Percentiles rank a stretch among this genome's conserved stretches.
Conservation (phyloP, 148 eudicot species). For the Fagopyrum esculentum region DNA sequence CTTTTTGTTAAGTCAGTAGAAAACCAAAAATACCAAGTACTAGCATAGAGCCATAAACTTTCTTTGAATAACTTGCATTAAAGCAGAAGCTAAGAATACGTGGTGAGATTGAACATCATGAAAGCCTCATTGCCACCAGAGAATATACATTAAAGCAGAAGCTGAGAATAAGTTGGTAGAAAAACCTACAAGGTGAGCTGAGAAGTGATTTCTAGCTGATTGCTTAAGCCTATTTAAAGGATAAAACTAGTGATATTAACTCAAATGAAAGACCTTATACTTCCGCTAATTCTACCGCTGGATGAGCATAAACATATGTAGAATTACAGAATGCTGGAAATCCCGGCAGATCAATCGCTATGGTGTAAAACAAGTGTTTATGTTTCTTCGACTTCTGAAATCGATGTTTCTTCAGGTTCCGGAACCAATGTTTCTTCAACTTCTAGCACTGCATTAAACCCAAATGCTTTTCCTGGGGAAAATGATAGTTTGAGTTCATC, state of each 20-base stretch:
- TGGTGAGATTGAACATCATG: not conserved
- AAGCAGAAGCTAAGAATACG: too few relatives aligned
- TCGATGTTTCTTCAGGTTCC: too few relatives aligned
- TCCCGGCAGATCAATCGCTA: not conserved
- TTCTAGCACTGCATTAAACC: slow-evolving; percentile 65
- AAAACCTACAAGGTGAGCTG: not conserved
- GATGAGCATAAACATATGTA: not conserved
- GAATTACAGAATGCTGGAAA: not conserved
- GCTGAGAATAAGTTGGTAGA: not conserved
- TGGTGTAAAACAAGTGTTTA: not conserved
- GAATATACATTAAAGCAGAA: not conserved
- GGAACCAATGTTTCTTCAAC: slow-evolving; percentile 20
- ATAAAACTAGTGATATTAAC: not conserved
- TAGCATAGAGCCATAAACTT: too few relatives aligned
- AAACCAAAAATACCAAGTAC: too few relatives aligned
- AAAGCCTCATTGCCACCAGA: not conserved
- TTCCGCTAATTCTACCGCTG: not conserved
- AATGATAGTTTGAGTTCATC: slow-evolving; percentile 56
- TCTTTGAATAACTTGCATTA: too few relatives aligned
- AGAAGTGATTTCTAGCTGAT: not conserved
- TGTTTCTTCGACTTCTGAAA: not conserved
- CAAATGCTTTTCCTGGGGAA: slow-evolving; percentile 64
- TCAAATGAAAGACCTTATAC: too few relatives aligned
- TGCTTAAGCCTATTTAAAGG: not conserved
- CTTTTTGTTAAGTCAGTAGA: too few relatives aligned